phyloP scores from a whole-genome alignment of 352 stramenopile genomes.

The Globisporangium heterothallicum region DNA sequence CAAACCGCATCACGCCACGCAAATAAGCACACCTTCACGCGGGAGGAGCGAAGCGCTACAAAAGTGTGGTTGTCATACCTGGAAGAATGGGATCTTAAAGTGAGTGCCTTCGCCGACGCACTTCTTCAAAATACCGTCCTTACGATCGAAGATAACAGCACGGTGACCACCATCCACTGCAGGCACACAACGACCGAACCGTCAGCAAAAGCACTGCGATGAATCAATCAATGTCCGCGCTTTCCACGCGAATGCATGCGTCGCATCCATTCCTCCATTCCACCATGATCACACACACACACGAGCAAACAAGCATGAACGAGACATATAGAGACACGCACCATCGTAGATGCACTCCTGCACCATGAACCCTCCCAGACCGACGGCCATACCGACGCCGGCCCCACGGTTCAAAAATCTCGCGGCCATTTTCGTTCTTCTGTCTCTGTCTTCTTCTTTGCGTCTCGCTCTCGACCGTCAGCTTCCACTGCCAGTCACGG shows the following conservation, averaged over 20 bases:
- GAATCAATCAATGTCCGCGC: neutral
- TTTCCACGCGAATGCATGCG: no score
- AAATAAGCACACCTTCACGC: neutral
- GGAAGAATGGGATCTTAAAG: slow-evolving; percentile 98
- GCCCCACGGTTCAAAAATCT: slow-evolving; percentile 75
- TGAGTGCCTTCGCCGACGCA: slow-evolving; percentile 97
- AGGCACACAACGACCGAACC: slow-evolving; percentile 8
- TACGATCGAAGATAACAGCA: slow-evolving; percentile 99
- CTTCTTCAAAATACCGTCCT: slow-evolving; percentile 95
- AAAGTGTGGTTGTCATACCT: slow-evolving; percentile 22
- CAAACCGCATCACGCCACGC: neutral
- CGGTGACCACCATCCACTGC: slow-evolving; percentile 97
- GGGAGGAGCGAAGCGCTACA: neutral
- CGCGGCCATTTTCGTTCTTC: slow-evolving; percentile 41
- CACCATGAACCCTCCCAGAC: slow-evolving; percentile 56
- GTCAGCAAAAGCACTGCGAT: slow-evolving; percentile 4
- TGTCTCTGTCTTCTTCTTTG: slow-evolving; percentile 7
- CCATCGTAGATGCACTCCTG: slow-evolving; percentile 85
- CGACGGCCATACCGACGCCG: slow-evolving; percentile 46
- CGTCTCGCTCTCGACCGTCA: slow-evolving; percentile 1
- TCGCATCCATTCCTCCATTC: slow-evolving; percentile 3
- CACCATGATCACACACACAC: neutral
- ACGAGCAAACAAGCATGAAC: neutral
- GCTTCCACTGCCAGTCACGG: neutral
- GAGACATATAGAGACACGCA: slow-evolving; percentile 23